phyloP scores from a whole-genome alignment of 371 early-diverging fungal species.

The Funneliformis caledonium region DNA sequence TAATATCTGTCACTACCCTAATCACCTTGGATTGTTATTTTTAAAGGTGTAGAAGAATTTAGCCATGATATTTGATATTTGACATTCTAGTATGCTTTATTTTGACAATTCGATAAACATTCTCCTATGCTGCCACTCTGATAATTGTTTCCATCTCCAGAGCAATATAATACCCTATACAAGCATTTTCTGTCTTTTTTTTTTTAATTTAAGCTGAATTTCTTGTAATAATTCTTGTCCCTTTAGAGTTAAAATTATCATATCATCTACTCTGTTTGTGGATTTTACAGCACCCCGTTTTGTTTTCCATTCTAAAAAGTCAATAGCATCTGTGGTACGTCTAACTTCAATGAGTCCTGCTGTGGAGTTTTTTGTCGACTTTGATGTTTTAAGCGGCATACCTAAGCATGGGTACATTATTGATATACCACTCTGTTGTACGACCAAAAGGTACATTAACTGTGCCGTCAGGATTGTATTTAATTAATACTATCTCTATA shows the following conservation, averaged over 20 bases:
- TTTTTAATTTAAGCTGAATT: not conserved
- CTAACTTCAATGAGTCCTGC: not conserved
- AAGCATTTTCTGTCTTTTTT: not conserved
- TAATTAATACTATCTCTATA: not conserved
- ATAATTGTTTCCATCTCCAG: slow-evolving; percentile 20
- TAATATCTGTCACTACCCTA: too few species aligned
- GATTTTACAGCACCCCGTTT: too few species aligned
- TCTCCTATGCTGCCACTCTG: slow-evolving; percentile 4
- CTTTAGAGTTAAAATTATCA: not conserved
- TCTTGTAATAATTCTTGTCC: not conserved
- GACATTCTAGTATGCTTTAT: not conserved
- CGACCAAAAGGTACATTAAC: not conserved
- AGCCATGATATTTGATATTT: not conserved
- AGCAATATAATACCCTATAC: slow-evolving; percentile 4
- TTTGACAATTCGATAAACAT: not conserved
- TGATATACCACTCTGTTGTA: not conserved
- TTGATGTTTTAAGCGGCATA: not conserved
- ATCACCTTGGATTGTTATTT: not conserved
- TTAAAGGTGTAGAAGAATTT: not conserved
- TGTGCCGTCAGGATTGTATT: slow-evolving; percentile 2
- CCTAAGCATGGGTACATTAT: not conserved
- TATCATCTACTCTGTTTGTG: not conserved
- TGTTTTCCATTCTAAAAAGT: not conserved
- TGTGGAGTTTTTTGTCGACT: not conserved
- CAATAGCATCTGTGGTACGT: not conserved